Evolutionary conservation across 257 asterid genomes (phyloP).

Genomic region (Nicotiana undulata): DNA sequence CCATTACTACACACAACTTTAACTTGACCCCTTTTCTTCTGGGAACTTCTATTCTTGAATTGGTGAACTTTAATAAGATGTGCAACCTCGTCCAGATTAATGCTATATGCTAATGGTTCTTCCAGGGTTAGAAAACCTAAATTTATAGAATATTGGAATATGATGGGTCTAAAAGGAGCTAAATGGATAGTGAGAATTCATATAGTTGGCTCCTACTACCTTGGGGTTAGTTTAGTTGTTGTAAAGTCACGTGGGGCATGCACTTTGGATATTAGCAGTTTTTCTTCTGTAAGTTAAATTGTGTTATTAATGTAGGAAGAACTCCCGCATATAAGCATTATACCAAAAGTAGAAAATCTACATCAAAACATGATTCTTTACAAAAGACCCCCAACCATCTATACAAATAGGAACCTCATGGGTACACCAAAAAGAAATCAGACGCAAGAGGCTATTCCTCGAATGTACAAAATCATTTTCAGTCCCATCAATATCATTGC

Average conservation of each 20-base stretch:
- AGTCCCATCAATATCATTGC: too few relatives aligned
- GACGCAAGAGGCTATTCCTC: neutral
- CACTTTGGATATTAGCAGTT: neutral
- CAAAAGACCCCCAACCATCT: neutral
- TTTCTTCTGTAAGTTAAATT: neutral
- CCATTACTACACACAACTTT: neutral
- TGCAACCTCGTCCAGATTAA: neutral
- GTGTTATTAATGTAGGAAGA: neutral
- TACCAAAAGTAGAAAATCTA: neutral
- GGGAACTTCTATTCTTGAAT: neutral
- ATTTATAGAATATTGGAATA: neutral
- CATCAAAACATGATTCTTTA: neutral
- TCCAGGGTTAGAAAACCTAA: neutral
- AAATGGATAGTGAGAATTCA: neutral
- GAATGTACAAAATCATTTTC: neutral
- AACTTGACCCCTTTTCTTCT: neutral
- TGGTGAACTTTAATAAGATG: neutral
- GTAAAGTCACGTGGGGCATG: neutral
- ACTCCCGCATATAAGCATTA: neutral
- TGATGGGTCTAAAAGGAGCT: neutral
- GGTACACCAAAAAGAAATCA: neutral
- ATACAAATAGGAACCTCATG: neutral
- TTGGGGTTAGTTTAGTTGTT: neutral
- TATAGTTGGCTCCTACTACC: neutral
- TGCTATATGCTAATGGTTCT: neutral